Evolutionary conservation across 257 asterid species (phyloP), one percentile per base, ranked within the genome.

Genomic region (Paraleonurus japonicus): DNA sequence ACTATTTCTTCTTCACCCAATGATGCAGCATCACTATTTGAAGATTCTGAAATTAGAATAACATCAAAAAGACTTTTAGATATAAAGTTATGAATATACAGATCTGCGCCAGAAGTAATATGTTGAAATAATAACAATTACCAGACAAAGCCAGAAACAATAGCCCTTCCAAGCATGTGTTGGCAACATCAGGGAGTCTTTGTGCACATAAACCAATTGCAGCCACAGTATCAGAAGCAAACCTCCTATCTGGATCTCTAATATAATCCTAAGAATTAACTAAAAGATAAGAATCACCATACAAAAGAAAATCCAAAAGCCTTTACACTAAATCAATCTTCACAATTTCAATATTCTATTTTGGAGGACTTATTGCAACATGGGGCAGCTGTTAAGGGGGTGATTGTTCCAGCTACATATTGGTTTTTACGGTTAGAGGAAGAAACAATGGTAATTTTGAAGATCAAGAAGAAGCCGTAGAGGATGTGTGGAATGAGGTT

Each of bases 171-270:
- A 95, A 81, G 81, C 96, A 95, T 72, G 84, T 77, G 28, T 72
- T 82, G 50, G 95, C 87, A 16, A 88, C 87, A 65, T 76, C 84
- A 39, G 96, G 95, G 67, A 95, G 90, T 70, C 82, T 87, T 79
- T 84, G 84, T 1, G 90, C 96, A 73, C 99, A 91, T 74, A 90
- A 81, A 75, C 97, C 96, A 62, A 95, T 92, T 45, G 99, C 94
- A 82, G 95, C 89, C 65, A 89, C 96, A 68, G 96, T 84, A 87
- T 92, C 96, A 57, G 99, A 91, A 76, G 99, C 96, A 85, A 95
- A 89, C 78, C 82, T 84, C 77, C 99, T 82, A 78, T 89, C 96
- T 69, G 96, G 95, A 78, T 95, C 99, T 83, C 92, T 92, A 54
- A 89, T 82, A 83, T 95, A 92, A 79, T 95, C 99, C 99, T 95